Evolutionary conservation across 1,284 basidiomycete genomes (phyloP).

Genomic region (Melampsora larici-populina): DNA sequence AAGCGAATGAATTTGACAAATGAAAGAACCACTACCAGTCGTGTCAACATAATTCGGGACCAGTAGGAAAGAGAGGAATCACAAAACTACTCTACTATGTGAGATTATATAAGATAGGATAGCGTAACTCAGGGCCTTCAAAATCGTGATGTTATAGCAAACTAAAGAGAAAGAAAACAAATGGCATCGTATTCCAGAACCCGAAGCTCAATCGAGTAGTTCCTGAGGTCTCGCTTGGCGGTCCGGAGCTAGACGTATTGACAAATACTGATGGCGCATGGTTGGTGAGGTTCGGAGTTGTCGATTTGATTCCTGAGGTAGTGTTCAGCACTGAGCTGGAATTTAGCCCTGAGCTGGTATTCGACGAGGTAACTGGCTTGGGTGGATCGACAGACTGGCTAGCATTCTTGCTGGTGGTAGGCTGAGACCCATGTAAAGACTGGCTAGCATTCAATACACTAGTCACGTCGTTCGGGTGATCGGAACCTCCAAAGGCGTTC

Average conservation of each 20-base stretch:
- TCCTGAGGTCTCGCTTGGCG: no score
- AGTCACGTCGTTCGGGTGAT: constrained; percentile 13
- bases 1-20: no score
- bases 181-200: not conserved
- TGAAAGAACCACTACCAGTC: no score
- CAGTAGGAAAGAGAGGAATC: no score
- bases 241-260: not conserved
- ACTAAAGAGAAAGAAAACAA: not conserved
- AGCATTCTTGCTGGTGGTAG: not conserved
- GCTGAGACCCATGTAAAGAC: not conserved
- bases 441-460: constrained; percentile 22
- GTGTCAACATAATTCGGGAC: no score
- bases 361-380: not conserved
- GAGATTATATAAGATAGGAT: no score
- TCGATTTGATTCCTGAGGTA: not conserved
- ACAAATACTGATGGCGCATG: not conserved
- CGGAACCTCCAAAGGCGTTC: constrained; percentile 32
- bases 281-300: not conserved
- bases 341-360: no score
- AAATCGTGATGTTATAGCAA: not conserved
- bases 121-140: no score
- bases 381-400: not conserved
- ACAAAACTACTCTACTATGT: no score
- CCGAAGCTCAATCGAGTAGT: not conserved
- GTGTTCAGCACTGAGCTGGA: not conserved